These are phyloP conservation scores for Globisporangium alternatum DNA, from an alignment of 352 stramenopile genomes.

Conservation along the genomic window DNA sequence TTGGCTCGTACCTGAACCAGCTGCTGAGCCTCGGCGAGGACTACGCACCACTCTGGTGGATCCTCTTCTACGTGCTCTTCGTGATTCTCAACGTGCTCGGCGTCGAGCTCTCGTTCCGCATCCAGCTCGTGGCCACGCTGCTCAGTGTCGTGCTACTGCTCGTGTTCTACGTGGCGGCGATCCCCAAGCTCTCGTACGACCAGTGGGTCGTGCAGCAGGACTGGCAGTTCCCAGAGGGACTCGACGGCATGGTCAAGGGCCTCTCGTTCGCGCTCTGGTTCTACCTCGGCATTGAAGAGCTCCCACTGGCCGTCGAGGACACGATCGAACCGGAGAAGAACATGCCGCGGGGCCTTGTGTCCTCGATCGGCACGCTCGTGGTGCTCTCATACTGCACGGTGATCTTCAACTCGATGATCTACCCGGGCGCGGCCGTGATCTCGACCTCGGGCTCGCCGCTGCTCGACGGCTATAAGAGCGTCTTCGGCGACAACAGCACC, in stretches of 20 bases:
- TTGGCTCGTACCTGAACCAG: slow-evolving; percentile 67
- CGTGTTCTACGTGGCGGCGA: slow-evolving; percentile 66
- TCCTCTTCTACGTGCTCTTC: slow-evolving; percentile 62
- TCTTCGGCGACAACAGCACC: slow-evolving; percentile 66
- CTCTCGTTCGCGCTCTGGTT: slow-evolving; percentile 74
- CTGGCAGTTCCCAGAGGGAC: slow-evolving; percentile 44
- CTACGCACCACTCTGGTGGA: slow-evolving; percentile 53
- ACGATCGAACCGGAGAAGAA: slow-evolving; percentile 61
- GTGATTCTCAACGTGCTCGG: slow-evolving; percentile 56
- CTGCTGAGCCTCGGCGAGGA: slow-evolving; percentile 36
- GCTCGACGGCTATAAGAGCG: slow-evolving; percentile 56
- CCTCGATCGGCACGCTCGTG: slow-evolving; percentile 51
- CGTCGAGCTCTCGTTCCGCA: slow-evolving; percentile 63
- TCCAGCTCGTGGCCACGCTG: slow-evolving; percentile 53
- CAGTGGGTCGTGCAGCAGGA: slow-evolving; percentile 42
- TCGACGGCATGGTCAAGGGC: slow-evolving; percentile 46
- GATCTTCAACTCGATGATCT: slow-evolving; percentile 68
- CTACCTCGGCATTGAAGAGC: slow-evolving; percentile 66
- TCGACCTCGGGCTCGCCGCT: slow-evolving; percentile 46
- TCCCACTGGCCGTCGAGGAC: slow-evolving; percentile 61
- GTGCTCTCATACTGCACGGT: slow-evolving; percentile 56
- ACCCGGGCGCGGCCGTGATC: slow-evolving; percentile 39
- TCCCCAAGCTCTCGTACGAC: slow-evolving; percentile 53
- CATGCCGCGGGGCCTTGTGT: slow-evolving; percentile 54
- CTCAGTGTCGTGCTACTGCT: slow-evolving; percentile 55